Evolutionary conservation across 148 eudicot species (phyloP), one percentile per base, ranked within the genome.

Genomic region (Heliamphora exappendiculata): DNA sequence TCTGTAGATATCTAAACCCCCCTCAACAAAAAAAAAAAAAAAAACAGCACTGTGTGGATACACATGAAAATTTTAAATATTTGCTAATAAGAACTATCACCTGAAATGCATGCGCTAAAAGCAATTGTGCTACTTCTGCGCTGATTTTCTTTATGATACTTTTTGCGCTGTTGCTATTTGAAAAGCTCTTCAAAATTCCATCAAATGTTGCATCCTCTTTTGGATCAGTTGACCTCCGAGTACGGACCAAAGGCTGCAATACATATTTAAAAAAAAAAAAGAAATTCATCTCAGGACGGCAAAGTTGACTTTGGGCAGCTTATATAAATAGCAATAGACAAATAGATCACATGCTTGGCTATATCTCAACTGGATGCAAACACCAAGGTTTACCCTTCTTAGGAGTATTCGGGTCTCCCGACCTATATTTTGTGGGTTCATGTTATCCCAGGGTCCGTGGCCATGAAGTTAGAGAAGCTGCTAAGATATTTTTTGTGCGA

Each of bases 51-150:
- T 14, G 8, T 14, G 8, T 10, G 20, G 22, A 26, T 22, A 55
- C 8, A 70, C 24, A n/a, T 55, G 3, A 42, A 22, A 67, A 20
- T 41, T 12, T 34, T 64, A 34, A 31, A 55, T n/a, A 74, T 55
- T n/a, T 72, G 73, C 16, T 8, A 34, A 33, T 19, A 76, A 64
- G 68, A 58, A 79, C 13, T 75, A 78, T 81, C 76, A 93, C 98
- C 94, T 91, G 92, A 70, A 93, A 90, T 74, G 85, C 90, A 82
- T 89, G 89, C 20, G 94, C 94, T 84, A 93, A 76, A 22, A 93
- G 83, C 75, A 85, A 81, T 66, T 91, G 94, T 79, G 83, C 82
- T 49, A 85, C 89, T 77, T 91, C 90, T 29, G 79, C 47, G 51
- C 91, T 83, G 31, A 93, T 78, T 80, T 90, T 93, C 83, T 87